These are phyloP conservation scores for Aspergillus oerlinghausenensis DNA, from an alignment of 2,329 filamentous ascomycete species.

Conservation along the genomic window DNA sequence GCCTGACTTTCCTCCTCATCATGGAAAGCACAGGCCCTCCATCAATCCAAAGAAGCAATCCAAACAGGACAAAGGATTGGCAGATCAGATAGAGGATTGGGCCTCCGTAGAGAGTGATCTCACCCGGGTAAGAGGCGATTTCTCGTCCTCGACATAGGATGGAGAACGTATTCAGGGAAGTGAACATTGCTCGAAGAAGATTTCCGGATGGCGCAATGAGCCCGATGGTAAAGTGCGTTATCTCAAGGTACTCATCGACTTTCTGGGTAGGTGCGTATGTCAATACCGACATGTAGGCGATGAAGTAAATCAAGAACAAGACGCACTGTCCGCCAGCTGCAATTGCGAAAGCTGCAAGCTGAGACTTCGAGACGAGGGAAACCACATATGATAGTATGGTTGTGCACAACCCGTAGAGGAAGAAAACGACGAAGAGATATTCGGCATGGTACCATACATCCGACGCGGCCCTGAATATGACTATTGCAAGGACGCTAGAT, in stretches of 20 bases:
- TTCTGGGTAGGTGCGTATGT: slow-evolving; percentile 68
- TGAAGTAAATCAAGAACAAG: slow-evolving; percentile 66
- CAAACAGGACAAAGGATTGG: slow-evolving; percentile 68
- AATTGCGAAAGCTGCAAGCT: slow-evolving; percentile 80
- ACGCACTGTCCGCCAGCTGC: slow-evolving; percentile 71
- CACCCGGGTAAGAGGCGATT: slow-evolving; percentile 64
- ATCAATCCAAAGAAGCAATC: slow-evolving; percentile 73
- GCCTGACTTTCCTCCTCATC: slow-evolving; percentile 42
- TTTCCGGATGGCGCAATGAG: slow-evolving; percentile 73
- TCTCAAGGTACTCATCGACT: slow-evolving; percentile 62
- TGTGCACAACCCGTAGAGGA: slow-evolving; percentile 74
- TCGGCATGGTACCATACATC: slow-evolving; percentile 71
- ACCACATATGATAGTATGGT: slow-evolving; percentile 74
- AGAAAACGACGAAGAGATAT: slow-evolving; percentile 76
- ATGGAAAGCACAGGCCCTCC: slow-evolving; percentile 62
- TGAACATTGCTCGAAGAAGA: slow-evolving; percentile 67
- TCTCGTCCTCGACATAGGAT: slow-evolving; percentile 63
- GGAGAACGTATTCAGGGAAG: slow-evolving; percentile 79
- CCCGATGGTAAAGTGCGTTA: slow-evolving; percentile 72
- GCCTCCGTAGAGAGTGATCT: slow-evolving; percentile 71
- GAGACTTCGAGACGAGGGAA: slow-evolving; percentile 72
- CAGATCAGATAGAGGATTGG: slow-evolving; percentile 78
- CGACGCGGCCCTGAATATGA: slow-evolving; percentile 61
- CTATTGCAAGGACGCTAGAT: slow-evolving; percentile 61
- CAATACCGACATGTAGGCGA: slow-evolving; percentile 66